A percentile compares a stretch with the other conserved stretches of the same genome.
Evolutionary conservation across 2,329 filamentous ascomycete species (phyloP).

Genomic region (Fusarium globosum): DNA sequence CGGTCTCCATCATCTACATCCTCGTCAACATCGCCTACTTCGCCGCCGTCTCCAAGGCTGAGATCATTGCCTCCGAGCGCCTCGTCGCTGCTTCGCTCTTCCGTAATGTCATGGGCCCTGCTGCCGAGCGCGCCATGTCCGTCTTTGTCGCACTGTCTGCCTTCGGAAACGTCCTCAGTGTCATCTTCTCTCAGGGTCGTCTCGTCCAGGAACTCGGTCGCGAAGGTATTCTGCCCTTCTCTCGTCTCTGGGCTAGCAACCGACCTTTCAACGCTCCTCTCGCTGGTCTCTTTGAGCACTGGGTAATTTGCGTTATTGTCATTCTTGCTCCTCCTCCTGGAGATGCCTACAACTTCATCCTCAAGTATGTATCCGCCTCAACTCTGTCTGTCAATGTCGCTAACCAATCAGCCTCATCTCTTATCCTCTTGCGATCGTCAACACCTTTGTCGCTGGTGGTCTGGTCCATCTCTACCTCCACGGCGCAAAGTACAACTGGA

Average conservation of each 20-base stretch:
- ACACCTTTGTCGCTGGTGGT: slow-evolving; percentile 64
- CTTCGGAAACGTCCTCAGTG: slow-evolving; percentile 73
- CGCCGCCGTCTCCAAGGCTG: slow-evolving; percentile 64
- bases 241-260: slow-evolving; percentile 71
- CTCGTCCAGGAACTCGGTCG: slow-evolving; percentile 74
- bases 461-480: slow-evolving; percentile 65
- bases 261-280: slow-evolving; percentile 71
- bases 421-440: slow-evolving; percentile 70
- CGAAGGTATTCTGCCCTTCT: slow-evolving; percentile 74
- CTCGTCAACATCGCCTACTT: slow-evolving; percentile 76
- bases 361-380: slow-evolving; percentile 56
- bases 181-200: slow-evolving; percentile 76
- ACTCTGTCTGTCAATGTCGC: neutral
- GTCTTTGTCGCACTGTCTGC: slow-evolving; percentile 76
- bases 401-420: slow-evolving; percentile 64
- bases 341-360: slow-evolving; percentile 73
- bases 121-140: slow-evolving; percentile 68
- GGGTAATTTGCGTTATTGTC: slow-evolving; percentile 71
- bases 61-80: slow-evolving; percentile 62
- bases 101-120: slow-evolving; percentile 64
- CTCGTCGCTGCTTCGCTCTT: slow-evolving; percentile 67
- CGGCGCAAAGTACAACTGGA: slow-evolving; percentile 61
- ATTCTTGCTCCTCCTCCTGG: slow-evolving; percentile 75
- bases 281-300: slow-evolving; percentile 71
- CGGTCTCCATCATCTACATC: slow-evolving; percentile 72